These are phyloP conservation scores for Ajuga reptans DNA, from an alignment of 305 asterid genomes.

Conservation along the genomic window DNA sequence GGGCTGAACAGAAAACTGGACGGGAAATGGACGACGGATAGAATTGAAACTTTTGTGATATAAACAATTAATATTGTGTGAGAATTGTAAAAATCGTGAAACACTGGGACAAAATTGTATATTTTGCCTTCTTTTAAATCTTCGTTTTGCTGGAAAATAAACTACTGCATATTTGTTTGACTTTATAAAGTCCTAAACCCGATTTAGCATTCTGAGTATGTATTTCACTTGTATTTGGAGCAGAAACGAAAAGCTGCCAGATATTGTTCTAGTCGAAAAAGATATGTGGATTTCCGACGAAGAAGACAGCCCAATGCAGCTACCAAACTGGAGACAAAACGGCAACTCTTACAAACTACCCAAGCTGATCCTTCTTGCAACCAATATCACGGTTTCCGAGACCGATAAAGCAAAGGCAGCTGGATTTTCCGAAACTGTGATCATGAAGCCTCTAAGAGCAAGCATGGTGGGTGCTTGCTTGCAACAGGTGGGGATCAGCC, in stretches of 20 bases:
- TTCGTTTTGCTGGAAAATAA: neutral
- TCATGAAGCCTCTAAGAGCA: constrained; percentile 78
- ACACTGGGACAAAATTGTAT: too few relatives aligned
- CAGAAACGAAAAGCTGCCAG: constrained; percentile 53
- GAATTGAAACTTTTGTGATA: too few relatives aligned
- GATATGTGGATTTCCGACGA: constrained; percentile 62
- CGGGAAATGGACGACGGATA: too few relatives aligned
- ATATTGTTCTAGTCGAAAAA: constrained; percentile 68
- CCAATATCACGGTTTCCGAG: constrained; percentile 45
- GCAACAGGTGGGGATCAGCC: constrained; percentile 59
- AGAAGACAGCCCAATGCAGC: constrained; percentile 31
- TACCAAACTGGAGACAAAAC: constrained; percentile 43
- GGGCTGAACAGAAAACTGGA: too few relatives aligned
- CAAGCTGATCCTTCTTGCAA: constrained; percentile 74
- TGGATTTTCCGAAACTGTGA: constrained; percentile 68
- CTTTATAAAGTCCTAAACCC: neutral
- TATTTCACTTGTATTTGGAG: constrained; percentile 13
- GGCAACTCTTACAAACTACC: constrained; percentile 46
- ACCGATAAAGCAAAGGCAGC: constrained; percentile 60
- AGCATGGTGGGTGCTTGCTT: constrained; percentile 85
- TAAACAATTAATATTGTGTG: too few relatives aligned
- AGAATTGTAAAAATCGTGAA: too few relatives aligned
- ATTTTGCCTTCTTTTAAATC: too few relatives aligned
- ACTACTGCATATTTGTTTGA: neutral
- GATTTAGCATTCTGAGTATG: neutral